Conservation (phyloP, 2,329 filamentous ascomycete genomes). For the Neurospora sp. region DNA sequence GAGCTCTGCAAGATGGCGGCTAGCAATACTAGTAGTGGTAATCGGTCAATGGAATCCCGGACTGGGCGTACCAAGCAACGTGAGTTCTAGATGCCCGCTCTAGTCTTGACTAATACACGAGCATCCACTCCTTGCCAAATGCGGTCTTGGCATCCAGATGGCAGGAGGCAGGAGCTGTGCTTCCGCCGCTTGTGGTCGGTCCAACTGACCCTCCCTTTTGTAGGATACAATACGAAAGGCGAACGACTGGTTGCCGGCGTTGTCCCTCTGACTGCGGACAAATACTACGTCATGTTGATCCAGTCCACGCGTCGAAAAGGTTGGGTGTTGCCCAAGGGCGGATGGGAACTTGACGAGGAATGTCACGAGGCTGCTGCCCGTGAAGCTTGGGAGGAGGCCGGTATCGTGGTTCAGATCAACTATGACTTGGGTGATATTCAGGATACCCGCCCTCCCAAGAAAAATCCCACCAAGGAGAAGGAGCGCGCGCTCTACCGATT, state of each 20-base stretch:
- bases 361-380: slow-evolving; percentile 75
- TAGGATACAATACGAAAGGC: slow-evolving; percentile 86
- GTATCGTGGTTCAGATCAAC: slow-evolving; percentile 75
- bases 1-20: slow-evolving; percentile 15
- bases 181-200: slow-evolving; percentile 21
- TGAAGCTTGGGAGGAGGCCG: slow-evolving; percentile 97
- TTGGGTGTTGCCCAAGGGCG: slow-evolving; percentile 96
- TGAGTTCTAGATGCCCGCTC: slow-evolving; percentile 39
- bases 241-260: slow-evolving; percentile 93
- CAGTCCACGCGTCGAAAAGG: slow-evolving; percentile 83
- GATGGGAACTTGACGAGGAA: slow-evolving; percentile 91
- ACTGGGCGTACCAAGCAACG: slow-evolving; percentile 71
- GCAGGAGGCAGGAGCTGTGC: slow-evolving; percentile 9
- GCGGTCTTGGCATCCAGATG: slow-evolving; percentile 7
- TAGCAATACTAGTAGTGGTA: slow-evolving; percentile 20
- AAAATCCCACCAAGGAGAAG: slow-evolving; percentile 41
- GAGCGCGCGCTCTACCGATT: slow-evolving; percentile 63
- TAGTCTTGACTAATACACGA: slow-evolving; percentile 6
- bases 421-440: slow-evolving; percentile 79
- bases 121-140: slow-evolving; percentile 6
- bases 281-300: slow-evolving; percentile 81
- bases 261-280: slow-evolving; percentile 79
- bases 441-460: slow-evolving; percentile 74
- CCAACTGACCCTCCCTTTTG: slow-evolving; percentile 27
- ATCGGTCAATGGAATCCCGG: slow-evolving; percentile 60